Conservation (phyloP, 768 basidiomycete genomes). For the Ramaria sp. region DNA sequence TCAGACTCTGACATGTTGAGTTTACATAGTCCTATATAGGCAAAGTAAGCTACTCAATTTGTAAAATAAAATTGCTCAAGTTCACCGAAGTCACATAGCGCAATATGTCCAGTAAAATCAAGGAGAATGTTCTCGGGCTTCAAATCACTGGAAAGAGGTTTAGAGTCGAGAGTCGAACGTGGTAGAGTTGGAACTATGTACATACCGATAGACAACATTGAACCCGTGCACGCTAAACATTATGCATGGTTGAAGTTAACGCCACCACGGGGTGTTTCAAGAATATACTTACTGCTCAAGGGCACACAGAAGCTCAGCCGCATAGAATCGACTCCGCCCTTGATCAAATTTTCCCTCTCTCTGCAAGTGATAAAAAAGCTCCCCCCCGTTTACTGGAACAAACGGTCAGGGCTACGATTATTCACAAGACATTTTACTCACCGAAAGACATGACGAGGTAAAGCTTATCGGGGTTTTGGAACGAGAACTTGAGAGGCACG, state of each 20-base stretch:
- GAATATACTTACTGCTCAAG: conserved; percentile 55
- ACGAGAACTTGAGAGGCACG: conserved; percentile 97
- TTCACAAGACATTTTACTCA: conserved; percentile 22
- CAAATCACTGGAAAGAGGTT: conserved; percentile 49
- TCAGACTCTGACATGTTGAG: conserved; percentile 96
- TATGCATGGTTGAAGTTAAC: not conserved
- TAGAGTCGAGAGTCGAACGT: not conserved
- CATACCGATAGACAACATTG: conserved; percentile 94
- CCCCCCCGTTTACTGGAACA: conserved; percentile 81
- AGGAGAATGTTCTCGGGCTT: conserved; percentile 98
- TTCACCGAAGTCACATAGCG: conserved; percentile 91
- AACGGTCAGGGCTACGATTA: not conserved
- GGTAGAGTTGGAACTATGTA: conserved; percentile 7
- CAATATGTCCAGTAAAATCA: conserved; percentile 97
- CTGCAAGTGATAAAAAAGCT: conserved; percentile 96
- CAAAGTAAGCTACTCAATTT: conserved; percentile 3
- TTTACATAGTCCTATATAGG: conserved; percentile 62
- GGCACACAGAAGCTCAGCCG: conserved; percentile 91
- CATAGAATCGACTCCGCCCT: conserved; percentile 88
- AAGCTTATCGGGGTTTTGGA: conserved; percentile 95
- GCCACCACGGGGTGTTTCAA: too few relatives aligned
- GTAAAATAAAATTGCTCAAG: conserved; percentile 5
- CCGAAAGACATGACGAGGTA: conserved; percentile 97
- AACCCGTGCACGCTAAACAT: conserved; percentile 63
- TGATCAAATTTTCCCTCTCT: conserved; percentile 95